phyloP scores from a whole-genome alignment of 306 rosid genomes.

The Inga leiocalycina region DNA sequence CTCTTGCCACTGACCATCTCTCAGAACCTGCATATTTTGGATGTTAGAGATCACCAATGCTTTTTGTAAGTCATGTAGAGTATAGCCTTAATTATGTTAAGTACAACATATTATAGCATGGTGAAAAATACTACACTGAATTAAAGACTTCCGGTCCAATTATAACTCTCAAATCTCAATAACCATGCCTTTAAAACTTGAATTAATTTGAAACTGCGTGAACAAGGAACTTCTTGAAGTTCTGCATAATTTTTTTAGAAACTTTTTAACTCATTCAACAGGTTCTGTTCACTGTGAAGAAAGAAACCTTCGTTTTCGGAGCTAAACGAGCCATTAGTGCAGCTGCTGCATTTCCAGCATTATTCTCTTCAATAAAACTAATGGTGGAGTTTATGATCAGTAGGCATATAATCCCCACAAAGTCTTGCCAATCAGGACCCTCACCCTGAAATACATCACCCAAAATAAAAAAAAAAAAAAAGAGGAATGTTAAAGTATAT shows the following conservation, averaged over 20 bases:
- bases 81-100: neutral
- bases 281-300: conserved; percentile 1
- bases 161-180: neutral
- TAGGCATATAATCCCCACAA: conserved; percentile 75
- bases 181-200: neutral
- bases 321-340: conserved; percentile 86
- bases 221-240: neutral
- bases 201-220: neutral
- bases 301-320: conserved; percentile 69
- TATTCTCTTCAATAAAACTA: conserved; percentile 90
- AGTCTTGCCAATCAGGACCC: conserved; percentile 97
- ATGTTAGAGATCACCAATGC: neutral
- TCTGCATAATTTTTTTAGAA: neutral
- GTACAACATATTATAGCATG: no score
- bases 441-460: conserved; percentile 59
- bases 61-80: neutral
- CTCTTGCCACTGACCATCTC: conserved; percentile 90
- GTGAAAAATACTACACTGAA: no score
- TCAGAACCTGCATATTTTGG: conserved; percentile 63
- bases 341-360: conserved; percentile 88
- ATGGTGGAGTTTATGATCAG: conserved; percentile 80
- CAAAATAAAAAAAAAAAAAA: conserved; percentile 15
- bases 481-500: conserved; percentile 24
- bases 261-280: neutral
- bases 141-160: no score